A percentile compares a stretch with the other conserved stretches of the same genome.
phyloP scores from a whole-genome alignment of 2,329 filamentous ascomycete genomes.

The Arthrocladium fulminans region DNA sequence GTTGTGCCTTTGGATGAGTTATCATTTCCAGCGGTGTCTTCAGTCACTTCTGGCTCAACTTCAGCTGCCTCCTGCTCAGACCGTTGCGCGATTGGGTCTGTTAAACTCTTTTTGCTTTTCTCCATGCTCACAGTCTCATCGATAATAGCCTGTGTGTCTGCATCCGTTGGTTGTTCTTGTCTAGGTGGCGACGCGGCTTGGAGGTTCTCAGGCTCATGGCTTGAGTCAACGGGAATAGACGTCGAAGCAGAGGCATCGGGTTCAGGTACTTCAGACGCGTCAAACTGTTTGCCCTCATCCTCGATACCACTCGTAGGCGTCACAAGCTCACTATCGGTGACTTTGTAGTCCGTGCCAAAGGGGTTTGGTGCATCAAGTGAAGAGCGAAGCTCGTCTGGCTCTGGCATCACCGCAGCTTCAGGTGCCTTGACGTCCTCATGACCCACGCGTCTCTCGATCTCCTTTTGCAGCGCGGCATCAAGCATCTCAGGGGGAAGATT shows the following conservation, averaged over 20 bases:
- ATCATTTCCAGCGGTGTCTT: not conserved
- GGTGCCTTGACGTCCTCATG: not conserved
- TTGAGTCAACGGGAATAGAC: not conserved
- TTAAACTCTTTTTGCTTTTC: too few relatives aligned
- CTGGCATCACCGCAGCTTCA: too few relatives aligned
- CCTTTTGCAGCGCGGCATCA: not conserved
- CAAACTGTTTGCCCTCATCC: not conserved
- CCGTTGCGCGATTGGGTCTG: too few relatives aligned
- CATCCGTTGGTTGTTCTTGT: conserved; percentile 8
- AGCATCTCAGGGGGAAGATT: not conserved
- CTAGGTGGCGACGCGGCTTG: not conserved
- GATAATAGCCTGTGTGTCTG: too few relatives aligned
- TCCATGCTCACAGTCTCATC: too few relatives aligned
- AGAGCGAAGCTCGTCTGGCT: not conserved
- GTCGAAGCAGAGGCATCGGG: not conserved
- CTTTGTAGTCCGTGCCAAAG: not conserved
- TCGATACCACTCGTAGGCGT: not conserved
- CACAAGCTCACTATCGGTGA: not conserved
- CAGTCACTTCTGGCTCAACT: conserved; percentile 3
- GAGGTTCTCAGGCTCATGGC: not conserved
- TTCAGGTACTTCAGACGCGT: not conserved
- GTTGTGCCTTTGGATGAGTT: conserved; percentile 22
- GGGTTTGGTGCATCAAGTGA: not conserved
- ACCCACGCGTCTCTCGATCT: not conserved
- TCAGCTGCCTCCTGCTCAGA: conserved; percentile 5